A percentile compares a stretch with the other conserved stretches of the same genome.
These are phyloP conservation scores for Dendrothele bispora DNA, from an alignment of 768 basidiomycete species.

Conservation along the genomic window DNA sequence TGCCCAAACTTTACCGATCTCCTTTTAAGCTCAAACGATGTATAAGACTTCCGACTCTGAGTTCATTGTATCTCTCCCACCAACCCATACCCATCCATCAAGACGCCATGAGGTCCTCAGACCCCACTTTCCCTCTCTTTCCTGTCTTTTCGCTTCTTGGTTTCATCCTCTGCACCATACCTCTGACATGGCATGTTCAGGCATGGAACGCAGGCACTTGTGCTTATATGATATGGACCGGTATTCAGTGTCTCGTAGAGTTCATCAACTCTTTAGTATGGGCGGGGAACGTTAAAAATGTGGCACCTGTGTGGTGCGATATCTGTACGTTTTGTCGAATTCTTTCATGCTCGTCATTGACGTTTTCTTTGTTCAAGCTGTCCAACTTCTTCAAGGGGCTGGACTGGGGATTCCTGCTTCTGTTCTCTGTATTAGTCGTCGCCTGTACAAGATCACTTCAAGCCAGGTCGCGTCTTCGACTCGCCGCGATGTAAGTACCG, in stretches of 20 bases:
- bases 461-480: not conserved
- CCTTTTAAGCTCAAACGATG: too few species aligned
- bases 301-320: constrained; percentile 53
- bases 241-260: constrained; percentile 26
- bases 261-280: constrained; percentile 51
- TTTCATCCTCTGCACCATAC: constrained; percentile 36
- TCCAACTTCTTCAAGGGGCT: not conserved
- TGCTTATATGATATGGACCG: constrained; percentile 40
- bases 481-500: not conserved
- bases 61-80: too few species aligned
- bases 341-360: too few species aligned
- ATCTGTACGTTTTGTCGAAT: constrained; percentile 41
- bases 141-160: constrained; percentile 31
- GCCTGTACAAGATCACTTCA: constrained; percentile 16
- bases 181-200: constrained; percentile 42
- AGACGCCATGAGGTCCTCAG: constrained; percentile 12
- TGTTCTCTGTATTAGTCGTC: constrained; percentile 17
- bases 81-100: too few species aligned
- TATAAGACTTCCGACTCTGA: too few species aligned
- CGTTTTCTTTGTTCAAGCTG: constrained; percentile 1
- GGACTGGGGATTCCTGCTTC: constrained; percentile 4
- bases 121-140: constrained; percentile 20
- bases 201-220: constrained; percentile 43
- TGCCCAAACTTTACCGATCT: too few species aligned
- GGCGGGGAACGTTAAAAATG: constrained; percentile 33